These are phyloP conservation scores for Alternaria ethzedia DNA, from an alignment of 2,329 filamentous ascomycete genomes.

Conservation along the genomic window DNA sequence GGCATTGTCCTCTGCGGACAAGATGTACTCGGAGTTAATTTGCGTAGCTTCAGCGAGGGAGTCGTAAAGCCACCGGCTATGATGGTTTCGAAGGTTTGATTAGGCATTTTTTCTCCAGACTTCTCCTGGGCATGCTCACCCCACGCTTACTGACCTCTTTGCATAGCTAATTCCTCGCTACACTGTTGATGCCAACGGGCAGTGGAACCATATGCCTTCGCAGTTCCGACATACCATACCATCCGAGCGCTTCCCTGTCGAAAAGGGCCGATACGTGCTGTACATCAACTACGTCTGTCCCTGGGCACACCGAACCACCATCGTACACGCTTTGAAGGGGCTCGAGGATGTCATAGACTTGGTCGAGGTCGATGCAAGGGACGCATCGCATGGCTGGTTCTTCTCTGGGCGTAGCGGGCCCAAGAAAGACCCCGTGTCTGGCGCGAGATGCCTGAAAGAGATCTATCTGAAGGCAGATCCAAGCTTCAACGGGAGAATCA, in stretches of 20 bases:
- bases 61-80: constrained; percentile 3
- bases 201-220: constrained; percentile 61
- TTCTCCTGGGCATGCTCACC: background rate
- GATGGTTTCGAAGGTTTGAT: background rate
- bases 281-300: constrained; percentile 68
- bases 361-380: constrained; percentile 50
- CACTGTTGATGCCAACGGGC: constrained; percentile 51
- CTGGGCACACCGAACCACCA: constrained; percentile 63
- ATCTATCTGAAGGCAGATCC: constrained; percentile 75
- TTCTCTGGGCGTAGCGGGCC: constrained; percentile 39
- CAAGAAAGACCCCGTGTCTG: constrained; percentile 36
- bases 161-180: constrained; percentile 3
- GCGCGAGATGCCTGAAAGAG: constrained; percentile 57
- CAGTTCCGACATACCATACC: constrained; percentile 65
- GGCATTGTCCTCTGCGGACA: background rate
- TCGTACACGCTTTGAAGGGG: constrained; percentile 58
- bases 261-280: constrained; percentile 66
- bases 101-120: background rate
- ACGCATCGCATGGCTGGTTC: constrained; percentile 40
- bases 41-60: background rate
- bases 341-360: constrained; percentile 58
- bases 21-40: constrained; percentile 2
- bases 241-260: constrained; percentile 62
- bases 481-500: constrained; percentile 64
- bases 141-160: background rate